A percentile compares a stretch with the other conserved stretches of the same genome.
Evolutionary conservation across 805 yeast genomes (phyloP).

Genomic region (Candida taoyuanica): DNA sequence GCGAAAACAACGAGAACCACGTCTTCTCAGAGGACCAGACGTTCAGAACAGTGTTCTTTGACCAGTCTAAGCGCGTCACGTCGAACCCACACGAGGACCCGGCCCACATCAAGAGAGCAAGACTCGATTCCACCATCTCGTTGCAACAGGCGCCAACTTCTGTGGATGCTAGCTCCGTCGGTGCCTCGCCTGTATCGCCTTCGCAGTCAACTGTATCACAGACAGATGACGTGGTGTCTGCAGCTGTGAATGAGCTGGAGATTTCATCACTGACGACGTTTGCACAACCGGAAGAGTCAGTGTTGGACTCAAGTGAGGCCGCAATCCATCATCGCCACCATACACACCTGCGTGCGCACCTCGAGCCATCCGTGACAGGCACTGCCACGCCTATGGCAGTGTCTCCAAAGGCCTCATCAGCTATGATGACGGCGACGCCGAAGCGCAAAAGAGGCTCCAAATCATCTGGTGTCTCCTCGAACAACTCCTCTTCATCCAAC

Average conservation of each 20-base stretch:
- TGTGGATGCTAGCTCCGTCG: constrained; percentile 12
- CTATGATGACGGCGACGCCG: constrained; percentile 2
- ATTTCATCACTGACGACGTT: constrained; percentile 9
- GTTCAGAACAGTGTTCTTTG: constrained; percentile 26
- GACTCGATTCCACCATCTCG: constrained; percentile 23
- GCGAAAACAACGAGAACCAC: constrained; percentile 32
- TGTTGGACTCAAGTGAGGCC: constrained; percentile 5
- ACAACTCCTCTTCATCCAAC: not conserved
- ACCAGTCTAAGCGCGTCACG: constrained; percentile 19
- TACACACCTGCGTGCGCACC: constrained; percentile 1
- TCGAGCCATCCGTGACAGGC: constrained; percentile 7
- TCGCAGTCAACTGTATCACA: not conserved
- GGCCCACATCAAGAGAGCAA: constrained; percentile 29
- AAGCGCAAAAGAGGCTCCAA: constrained; percentile 10
- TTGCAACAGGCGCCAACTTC: constrained; percentile 10
- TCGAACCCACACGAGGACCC: constrained; percentile 19
- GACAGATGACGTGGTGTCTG: constrained; percentile 11
- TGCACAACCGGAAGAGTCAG: too few relatives aligned
- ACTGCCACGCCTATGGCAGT: constrained; percentile 7
- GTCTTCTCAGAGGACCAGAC: constrained; percentile 30
- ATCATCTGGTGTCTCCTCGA: not conserved
- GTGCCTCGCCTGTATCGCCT: constrained; percentile 11
- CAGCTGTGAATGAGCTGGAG: constrained; percentile 13
- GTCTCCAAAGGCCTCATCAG: constrained; percentile 7
- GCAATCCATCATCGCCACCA: constrained; percentile 4